Conservation (phyloP, 306 rosid genomes). For the Gastrolobium bilobum region DNA sequence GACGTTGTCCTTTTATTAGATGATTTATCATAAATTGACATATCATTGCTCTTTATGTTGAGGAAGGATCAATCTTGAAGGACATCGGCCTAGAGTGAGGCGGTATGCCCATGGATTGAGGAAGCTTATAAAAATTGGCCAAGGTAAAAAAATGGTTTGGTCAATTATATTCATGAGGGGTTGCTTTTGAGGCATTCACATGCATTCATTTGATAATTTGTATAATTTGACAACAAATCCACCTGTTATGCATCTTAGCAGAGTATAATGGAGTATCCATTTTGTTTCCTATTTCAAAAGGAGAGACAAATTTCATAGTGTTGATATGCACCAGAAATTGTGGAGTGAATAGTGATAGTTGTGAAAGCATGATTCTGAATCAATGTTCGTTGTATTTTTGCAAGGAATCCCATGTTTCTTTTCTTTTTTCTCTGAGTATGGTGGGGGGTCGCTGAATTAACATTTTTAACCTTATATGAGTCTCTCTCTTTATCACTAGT, state of each 20-base stretch:
- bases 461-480: neutral
- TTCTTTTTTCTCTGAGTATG: slow-evolving; percentile 23
- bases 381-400: slow-evolving; percentile 30
- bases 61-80: slow-evolving; percentile 92
- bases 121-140: slow-evolving; percentile 89
- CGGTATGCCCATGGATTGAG: slow-evolving; percentile 85
- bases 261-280: slow-evolving; percentile 19
- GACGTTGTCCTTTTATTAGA: slow-evolving; percentile 27
- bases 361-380: slow-evolving; percentile 32
- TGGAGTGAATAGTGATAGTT: neutral
- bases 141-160: slow-evolving; percentile 64
- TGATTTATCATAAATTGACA: slow-evolving; percentile 46
- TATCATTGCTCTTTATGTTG: slow-evolving; percentile 43
- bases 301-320: neutral
- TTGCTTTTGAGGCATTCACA: slow-evolving; percentile 32
- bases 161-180: slow-evolving; percentile 18
- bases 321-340: slow-evolving; percentile 7
- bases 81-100: slow-evolving; percentile 93
- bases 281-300: slow-evolving; percentile 42
- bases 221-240: slow-evolving; percentile 14
- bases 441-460: slow-evolving; percentile 20
- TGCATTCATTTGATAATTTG: slow-evolving; percentile 39
- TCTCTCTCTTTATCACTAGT: slow-evolving; percentile 20
- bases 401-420: slow-evolving; percentile 35
- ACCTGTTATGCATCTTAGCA: slow-evolving; percentile 27